Conservation (phyloP, 441 rosid genomes). For the Aleurites moluccanus region DNA sequence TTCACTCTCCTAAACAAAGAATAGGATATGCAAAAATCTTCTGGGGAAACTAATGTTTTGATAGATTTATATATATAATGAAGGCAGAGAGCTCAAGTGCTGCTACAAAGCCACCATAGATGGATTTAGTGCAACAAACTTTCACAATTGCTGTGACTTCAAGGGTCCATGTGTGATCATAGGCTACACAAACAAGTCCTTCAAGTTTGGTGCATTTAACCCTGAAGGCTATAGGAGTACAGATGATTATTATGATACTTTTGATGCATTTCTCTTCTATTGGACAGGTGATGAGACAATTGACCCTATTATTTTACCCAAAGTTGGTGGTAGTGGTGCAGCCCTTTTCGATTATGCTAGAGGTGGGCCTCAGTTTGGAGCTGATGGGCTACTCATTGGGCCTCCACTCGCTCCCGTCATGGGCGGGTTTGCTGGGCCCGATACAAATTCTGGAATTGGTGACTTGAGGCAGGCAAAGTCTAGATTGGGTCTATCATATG, state of each 20-base stretch:
- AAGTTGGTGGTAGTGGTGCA: constrained; percentile 86
- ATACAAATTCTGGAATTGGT: constrained; percentile 74
- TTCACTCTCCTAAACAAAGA: too few species aligned
- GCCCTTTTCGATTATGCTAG: constrained; percentile 83
- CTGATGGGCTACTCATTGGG: constrained; percentile 79
- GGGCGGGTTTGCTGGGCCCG: constrained; percentile 86
- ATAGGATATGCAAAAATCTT: neutral
- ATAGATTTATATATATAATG: constrained; percentile 10
- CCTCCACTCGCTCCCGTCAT: constrained; percentile 76
- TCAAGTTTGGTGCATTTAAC: constrained; percentile 80
- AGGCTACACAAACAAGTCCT: constrained; percentile 60
- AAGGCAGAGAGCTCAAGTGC: constrained; percentile 73
- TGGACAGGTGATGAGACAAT: constrained; percentile 40
- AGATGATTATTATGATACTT: constrained; percentile 69
- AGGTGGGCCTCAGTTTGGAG: constrained; percentile 81
- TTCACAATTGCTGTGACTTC: constrained; percentile 76
- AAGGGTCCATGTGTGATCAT: constrained; percentile 90
- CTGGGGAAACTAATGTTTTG: neutral
- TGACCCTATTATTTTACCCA: constrained; percentile 50
- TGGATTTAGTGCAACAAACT: constrained; percentile 73
- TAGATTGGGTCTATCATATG: constrained; percentile 81
- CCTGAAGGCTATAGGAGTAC: constrained; percentile 93
- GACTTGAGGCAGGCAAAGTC: constrained; percentile 80
- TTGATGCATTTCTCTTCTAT: constrained; percentile 84
- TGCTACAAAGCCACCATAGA: constrained; percentile 71